Percentiles rank a stretch among this genome's conserved stretches.
Conservation (phyloP, 306 rosid genomes). For the Quercus glauca region DNA sequence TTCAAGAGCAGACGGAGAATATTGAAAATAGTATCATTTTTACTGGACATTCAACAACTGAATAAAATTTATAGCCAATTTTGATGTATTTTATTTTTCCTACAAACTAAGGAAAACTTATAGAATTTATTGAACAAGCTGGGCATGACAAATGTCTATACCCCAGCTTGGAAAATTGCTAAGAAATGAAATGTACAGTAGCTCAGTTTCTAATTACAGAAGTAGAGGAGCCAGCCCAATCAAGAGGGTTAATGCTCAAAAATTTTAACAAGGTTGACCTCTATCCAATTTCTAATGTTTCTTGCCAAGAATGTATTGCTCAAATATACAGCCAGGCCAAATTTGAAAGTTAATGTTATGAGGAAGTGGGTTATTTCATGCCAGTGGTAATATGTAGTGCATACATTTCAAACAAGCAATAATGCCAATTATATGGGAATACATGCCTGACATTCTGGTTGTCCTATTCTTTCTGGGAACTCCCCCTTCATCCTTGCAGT, state of each 20-base stretch:
- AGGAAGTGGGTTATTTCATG: not conserved
- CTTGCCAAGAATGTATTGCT: not conserved
- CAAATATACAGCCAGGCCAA: not conserved
- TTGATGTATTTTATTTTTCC: not conserved
- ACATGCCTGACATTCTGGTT: conserved; percentile 98
- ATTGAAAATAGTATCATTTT: not conserved
- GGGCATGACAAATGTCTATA: not conserved
- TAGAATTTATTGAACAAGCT: not conserved
- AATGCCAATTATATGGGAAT: conserved; percentile 34
- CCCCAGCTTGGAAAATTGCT: no score
- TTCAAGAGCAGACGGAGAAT: not conserved
- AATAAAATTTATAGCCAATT: not conserved
- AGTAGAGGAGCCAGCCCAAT: no score
- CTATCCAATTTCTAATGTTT: not conserved
- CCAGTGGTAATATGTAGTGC: not conserved
- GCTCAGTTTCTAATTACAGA: no score
- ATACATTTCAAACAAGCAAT: conserved; percentile 29
- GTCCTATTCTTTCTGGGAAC: conserved; percentile 93
- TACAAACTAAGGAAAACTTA: not conserved
- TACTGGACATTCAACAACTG: not conserved
- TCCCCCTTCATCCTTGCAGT: conserved; percentile 98
- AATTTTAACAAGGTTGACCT: not conserved
- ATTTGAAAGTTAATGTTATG: not conserved
- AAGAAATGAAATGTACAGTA: no score
- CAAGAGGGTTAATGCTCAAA: not conserved